Evolutionary conservation across 2,329 filamentous ascomycete genomes (phyloP).

Genomic region (Penicillium aurantiogriseum): DNA sequence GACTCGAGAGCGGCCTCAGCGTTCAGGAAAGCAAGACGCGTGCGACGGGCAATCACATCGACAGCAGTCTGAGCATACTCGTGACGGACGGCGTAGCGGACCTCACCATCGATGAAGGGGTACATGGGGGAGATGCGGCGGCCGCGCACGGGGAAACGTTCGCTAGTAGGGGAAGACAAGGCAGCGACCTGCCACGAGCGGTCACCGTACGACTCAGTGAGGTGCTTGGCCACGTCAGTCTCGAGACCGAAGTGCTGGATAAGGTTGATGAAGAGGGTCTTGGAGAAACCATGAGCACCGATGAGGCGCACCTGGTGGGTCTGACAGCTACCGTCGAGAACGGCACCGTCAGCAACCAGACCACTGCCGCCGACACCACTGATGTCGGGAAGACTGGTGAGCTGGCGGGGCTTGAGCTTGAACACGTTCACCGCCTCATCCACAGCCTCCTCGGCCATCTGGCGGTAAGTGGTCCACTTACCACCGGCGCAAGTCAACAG

Average conservation of each 20-base stretch:
- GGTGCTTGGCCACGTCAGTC: constrained; percentile 86
- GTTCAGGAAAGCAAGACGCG: constrained; percentile 83
- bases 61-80: constrained; percentile 91
- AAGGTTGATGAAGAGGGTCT: constrained; percentile 89
- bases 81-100: constrained; percentile 81
- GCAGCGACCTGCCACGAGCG: constrained; percentile 87
- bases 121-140: constrained; percentile 77
- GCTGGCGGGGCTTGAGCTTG: constrained; percentile 57
- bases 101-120: constrained; percentile 88
- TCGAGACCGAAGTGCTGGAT: constrained; percentile 92
- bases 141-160: constrained; percentile 79
- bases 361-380: constrained; percentile 71
- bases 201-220: constrained; percentile 85
- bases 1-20: constrained; percentile 87
- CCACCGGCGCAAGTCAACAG: constrained; percentile 82
- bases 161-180: constrained; percentile 71
- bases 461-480: constrained; percentile 90
- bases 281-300: constrained; percentile 83
- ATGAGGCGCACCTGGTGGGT: constrained; percentile 79
- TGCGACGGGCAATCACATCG: constrained; percentile 82
- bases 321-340: constrained; percentile 72
- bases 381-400: constrained; percentile 63
- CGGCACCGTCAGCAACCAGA: constrained; percentile 67
- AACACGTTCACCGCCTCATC: constrained; percentile 74
- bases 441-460: constrained; percentile 89